Evolutionary conservation across 1,284 basidiomycete genomes (phyloP), one percentile per base, ranked within the genome.

Genomic region (Ganoderma multipileum): DNA sequence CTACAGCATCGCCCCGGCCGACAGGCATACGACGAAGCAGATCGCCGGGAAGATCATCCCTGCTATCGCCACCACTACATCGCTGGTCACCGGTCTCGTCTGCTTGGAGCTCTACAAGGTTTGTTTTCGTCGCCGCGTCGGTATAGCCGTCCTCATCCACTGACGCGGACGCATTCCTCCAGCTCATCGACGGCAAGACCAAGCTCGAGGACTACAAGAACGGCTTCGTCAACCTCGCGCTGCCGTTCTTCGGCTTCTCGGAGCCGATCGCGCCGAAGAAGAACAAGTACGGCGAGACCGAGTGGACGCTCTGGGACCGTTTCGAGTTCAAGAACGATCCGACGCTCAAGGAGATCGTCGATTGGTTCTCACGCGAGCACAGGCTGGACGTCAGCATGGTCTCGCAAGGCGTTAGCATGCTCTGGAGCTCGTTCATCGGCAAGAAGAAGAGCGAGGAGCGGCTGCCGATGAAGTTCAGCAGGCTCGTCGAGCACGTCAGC

Each of bases 21-120:
- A 98, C 82, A 89, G 92, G 67, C 97, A 99, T 83, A 90, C 93
- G 71, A 99, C 97, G 54, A 99, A 99, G 85, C 95, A 98, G 79
- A 98, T 99, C 77, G 98, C 98, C 3, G 98, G 98, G 67, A 99
- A 99, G 87, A 99, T 99, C 77, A 99, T 99, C 73, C 98, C 98
- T 64, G 98, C 98, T 20, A 99, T 99, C 77, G 98, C 98, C 28
- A 99, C 98, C 1, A 99, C 98, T 0, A 99, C 98, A 1, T 93
- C 96, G 20, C 88, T 98, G 57, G 95, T 98, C 39, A 96, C 96
- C 38, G 98, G 98, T 36, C 82, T 99, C 66, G 96, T 98, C 59
- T 99, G 97, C 81, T 81, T 99, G 67, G 98, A 99, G 83, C 87
- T 99, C 63, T 99, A 98, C 88, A 99, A 99, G 89, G 94, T 92